A percentile compares a stretch with the other conserved stretches of the same genome.
Evolutionary conservation across 129 eudicot genomes (phyloP).

Genomic region (Chrysanthemum seticuspe): DNA sequence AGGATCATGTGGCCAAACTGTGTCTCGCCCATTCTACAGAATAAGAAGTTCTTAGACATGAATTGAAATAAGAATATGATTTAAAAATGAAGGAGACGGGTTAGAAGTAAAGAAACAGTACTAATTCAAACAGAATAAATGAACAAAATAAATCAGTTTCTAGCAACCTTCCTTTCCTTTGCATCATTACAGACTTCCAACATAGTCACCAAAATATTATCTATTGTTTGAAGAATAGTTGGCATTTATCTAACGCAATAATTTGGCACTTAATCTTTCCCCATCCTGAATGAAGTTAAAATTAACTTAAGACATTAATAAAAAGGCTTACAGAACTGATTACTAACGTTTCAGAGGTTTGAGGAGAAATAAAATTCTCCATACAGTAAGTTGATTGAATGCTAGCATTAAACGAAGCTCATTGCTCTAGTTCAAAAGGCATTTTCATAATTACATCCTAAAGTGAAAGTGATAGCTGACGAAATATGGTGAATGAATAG

Average conservation of each 20-base stretch:
- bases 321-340: too few species aligned
- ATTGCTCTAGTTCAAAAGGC: neutral
- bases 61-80: conserved; percentile 1
- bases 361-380: neutral
- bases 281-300: too few species aligned
- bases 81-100: neutral
- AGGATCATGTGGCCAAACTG: conserved; percentile 99
- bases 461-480: neutral
- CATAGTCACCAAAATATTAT: neutral
- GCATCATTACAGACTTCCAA: too few species aligned
- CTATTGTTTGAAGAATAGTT: too few species aligned
- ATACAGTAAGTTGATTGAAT: conserved; percentile 9
- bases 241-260: too few species aligned
- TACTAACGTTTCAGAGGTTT: neutral
- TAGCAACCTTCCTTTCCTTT: too few species aligned
- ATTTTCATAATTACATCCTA: conserved; percentile 6
- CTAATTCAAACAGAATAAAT: too few species aligned
- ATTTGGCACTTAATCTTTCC: too few species aligned
- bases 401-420: conserved; percentile 16
- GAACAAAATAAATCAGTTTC: too few species aligned
- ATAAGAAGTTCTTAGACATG: conserved; percentile 1
- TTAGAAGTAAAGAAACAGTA: too few species aligned
- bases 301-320: too few species aligned
- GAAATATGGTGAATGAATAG: neutral
- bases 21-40: conserved; percentile 85